phyloP scores from a whole-genome alignment of 2,329 filamentous ascomycete species.

The Claviceps pusilla region DNA sequence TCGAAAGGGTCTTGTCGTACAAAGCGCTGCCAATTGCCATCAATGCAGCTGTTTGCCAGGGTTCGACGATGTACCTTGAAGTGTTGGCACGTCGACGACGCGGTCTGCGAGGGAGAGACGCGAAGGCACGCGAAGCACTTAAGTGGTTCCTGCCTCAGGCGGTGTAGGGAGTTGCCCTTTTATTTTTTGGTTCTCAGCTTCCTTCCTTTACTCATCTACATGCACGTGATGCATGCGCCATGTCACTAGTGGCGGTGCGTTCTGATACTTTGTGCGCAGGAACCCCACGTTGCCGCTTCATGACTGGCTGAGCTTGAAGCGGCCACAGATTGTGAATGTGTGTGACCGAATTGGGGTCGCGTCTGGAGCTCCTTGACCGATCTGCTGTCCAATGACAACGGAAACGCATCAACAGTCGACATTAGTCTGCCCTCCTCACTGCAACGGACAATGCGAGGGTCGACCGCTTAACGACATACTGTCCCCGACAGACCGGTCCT shows the following conservation, averaged over 20 bases:
- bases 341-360: not conserved
- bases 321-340: too few species aligned
- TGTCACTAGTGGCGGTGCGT: too few species aligned
- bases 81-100: conserved; percentile 23
- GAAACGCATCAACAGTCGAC: not conserved
- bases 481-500: not conserved
- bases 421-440: not conserved
- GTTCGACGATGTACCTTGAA: conserved; percentile 12
- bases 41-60: conserved; percentile 7
- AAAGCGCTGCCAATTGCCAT: not conserved
- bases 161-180: conserved; percentile 8
- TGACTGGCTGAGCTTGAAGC: too few species aligned
- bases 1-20: not conserved
- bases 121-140: conserved; percentile 24
- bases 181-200: too few species aligned
- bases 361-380: not conserved
- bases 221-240: not conserved
- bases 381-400: not conserved
- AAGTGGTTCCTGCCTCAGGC: conserved; percentile 22
- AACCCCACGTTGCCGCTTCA: too few species aligned
- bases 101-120: conserved; percentile 20
- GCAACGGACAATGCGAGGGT: not conserved
- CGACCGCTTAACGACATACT: not conserved
- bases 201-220: too few species aligned
- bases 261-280: too few species aligned